Percentiles rank a stretch among this genome's conserved stretches.
Evolutionary conservation across 2,329 filamentous ascomycete species (phyloP).

Genomic region (Chrysoporthe puriensis): DNA sequence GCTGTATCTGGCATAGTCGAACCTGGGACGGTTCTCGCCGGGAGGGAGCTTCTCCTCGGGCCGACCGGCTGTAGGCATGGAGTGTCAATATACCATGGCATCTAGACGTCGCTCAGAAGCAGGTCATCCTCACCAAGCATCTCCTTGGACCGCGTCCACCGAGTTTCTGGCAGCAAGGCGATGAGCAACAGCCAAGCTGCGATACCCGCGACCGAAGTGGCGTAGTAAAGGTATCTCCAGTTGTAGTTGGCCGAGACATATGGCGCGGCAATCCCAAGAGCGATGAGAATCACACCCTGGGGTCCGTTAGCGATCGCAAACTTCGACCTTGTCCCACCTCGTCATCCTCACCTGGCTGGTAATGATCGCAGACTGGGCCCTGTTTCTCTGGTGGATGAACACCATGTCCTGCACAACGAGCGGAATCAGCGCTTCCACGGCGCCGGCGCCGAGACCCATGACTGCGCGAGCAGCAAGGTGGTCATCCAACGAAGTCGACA

Average conservation of each 20-base stretch:
- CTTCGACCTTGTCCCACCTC: background rate
- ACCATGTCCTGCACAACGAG: conserved; percentile 45
- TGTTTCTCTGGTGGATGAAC: conserved; percentile 44
- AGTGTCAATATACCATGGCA: background rate
- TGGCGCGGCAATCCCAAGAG: conserved; percentile 36
- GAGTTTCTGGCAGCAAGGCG: conserved; percentile 41
- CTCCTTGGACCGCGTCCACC: conserved; percentile 37
- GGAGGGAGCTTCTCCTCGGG: conserved; percentile 33
- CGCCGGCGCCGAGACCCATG: conserved; percentile 42
- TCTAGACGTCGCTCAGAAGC: no score
- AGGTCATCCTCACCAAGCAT: conserved; percentile 34
- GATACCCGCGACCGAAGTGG: conserved; percentile 38
- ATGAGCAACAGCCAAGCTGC: conserved; percentile 41
- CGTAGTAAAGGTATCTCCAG: conserved; percentile 43
- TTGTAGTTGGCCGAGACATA: conserved; percentile 37
- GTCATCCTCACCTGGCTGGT: conserved; percentile 29
- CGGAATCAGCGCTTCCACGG: conserved; percentile 42
- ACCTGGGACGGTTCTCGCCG: conserved; percentile 35
- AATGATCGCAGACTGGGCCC: conserved; percentile 39
- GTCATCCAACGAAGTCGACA: conserved; percentile 36
- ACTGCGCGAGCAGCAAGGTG: conserved; percentile 41
- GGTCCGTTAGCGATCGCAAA: background rate
- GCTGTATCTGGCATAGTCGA: conserved; percentile 36
- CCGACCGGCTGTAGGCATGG: conserved; percentile 28
- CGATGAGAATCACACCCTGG: conserved; percentile 38